Conservation (phyloP, 345 rosid genomes). For the Capsella bursapastoris region DNA sequence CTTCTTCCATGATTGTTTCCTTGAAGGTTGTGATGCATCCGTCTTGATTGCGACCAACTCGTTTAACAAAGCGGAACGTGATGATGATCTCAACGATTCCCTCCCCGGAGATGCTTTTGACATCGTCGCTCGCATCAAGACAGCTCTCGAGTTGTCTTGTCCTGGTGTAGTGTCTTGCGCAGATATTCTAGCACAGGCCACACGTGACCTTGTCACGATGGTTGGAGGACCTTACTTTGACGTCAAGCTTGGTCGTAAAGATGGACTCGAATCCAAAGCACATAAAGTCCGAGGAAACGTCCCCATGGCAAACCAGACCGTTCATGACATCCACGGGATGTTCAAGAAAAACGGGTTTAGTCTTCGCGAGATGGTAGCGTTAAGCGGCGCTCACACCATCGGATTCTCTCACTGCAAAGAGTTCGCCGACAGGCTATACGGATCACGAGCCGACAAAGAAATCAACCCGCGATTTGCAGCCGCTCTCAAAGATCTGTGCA, state of each 20-base stretch:
- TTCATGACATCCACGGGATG: slow-evolving; percentile 45
- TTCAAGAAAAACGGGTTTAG: slow-evolving; percentile 55
- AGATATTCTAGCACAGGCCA: slow-evolving; percentile 56
- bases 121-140: slow-evolving; percentile 52
- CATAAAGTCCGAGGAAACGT: slow-evolving; percentile 43
- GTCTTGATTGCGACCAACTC: slow-evolving; percentile 56
- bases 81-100: slow-evolving; percentile 51
- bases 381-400: slow-evolving; percentile 66
- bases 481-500: slow-evolving; percentile 47
- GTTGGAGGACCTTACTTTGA: slow-evolving; percentile 62
- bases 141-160: slow-evolving; percentile 57
- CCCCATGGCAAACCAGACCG: slow-evolving; percentile 48
- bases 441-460: slow-evolving; percentile 44
- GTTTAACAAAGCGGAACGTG: slow-evolving; percentile 63
- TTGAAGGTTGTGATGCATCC: slow-evolving; percentile 69
- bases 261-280: slow-evolving; percentile 54
- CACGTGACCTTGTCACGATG: slow-evolving; percentile 65
- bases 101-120: slow-evolving; percentile 70
- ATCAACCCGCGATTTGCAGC: slow-evolving; percentile 51
- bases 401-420: slow-evolving; percentile 68
- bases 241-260: slow-evolving; percentile 59
- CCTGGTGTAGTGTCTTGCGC: slow-evolving; percentile 68
- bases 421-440: slow-evolving; percentile 48
- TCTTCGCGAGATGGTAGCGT: slow-evolving; percentile 56
- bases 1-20: slow-evolving; percentile 67